These are phyloP conservation scores for Aaosphaeria pasadenensis DNA, from an alignment of 2,329 filamentous ascomycete species.

Conservation along the genomic window DNA sequence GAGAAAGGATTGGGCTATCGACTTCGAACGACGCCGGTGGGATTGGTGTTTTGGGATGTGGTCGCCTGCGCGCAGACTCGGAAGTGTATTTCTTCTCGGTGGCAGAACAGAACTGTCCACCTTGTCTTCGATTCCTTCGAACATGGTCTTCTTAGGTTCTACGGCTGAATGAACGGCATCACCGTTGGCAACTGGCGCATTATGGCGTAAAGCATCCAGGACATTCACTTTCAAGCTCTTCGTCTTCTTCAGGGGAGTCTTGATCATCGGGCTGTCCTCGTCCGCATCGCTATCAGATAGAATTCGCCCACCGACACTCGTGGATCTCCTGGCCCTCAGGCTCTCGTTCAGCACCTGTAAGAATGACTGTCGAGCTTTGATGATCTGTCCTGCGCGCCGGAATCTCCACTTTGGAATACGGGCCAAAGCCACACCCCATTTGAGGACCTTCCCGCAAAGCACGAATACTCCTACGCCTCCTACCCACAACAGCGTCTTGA, in stretches of 20 bases:
- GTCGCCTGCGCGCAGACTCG: slow-evolving; percentile 20
- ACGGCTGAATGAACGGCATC: slow-evolving; percentile 27
- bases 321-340: slow-evolving; percentile 22
- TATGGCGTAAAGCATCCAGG: slow-evolving; percentile 16
- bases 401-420: slow-evolving; percentile 92
- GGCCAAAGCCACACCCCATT: slow-evolving; percentile 81
- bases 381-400: slow-evolving; percentile 52
- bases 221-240: slow-evolving; percentile 27
- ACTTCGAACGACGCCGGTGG: slow-evolving; percentile 27
- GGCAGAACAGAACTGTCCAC: slow-evolving; percentile 7
- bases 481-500: slow-evolving; percentile 46
- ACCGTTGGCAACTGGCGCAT: slow-evolving; percentile 7
- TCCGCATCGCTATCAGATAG: slow-evolving; percentile 46
- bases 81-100: slow-evolving; percentile 34
- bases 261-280: slow-evolving; percentile 35
- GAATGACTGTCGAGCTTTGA: slow-evolving; percentile 43
- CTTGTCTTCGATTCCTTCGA: slow-evolving; percentile 7
- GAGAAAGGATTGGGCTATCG: slow-evolving; percentile 63
- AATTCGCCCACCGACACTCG: slow-evolving; percentile 13
- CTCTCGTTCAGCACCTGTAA: slow-evolving; percentile 40
- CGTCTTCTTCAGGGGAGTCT: slow-evolving; percentile 19
- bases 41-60: slow-evolving; percentile 15
- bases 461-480: slow-evolving; percentile 75
- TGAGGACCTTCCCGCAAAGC: slow-evolving; percentile 69
- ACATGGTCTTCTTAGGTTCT: slow-evolving; percentile 19